Base-by-base conservation (phyloP, 2,329 filamentous ascomycete species). In the Cyanodermella asteris region DNA sequence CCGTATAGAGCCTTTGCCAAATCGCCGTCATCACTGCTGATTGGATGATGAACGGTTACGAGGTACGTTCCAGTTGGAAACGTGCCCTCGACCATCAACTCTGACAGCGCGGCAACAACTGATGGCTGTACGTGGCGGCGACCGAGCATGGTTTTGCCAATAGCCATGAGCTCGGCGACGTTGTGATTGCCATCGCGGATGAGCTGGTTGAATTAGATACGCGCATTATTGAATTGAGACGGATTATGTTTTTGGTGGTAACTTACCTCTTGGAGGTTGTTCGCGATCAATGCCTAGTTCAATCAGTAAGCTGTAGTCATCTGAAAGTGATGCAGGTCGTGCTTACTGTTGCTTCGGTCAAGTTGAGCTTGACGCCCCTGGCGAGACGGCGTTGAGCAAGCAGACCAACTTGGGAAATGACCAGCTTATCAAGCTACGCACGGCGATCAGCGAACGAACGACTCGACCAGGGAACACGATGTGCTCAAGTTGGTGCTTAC, bases 101-200 rank as follows among this genome's bases (percentile, higher is more conserved):
- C 75, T 30, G 66, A 61, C 21, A 94, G 64, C 3, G 77, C 81
- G 20, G 64, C 60, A 30, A 72, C 65, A 13, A 93, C 84, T 7
- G 73, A 70, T 13, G 84, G 81, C 21, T 80, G 59, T 31, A 94
- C 84, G 49, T 94, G 84, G 17, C 84, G 75, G 7, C 84, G 75
- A 34, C 84, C 84, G 3, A 94, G 74, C 72, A 94, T 82, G 27
- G 76, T 84, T 39, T 77, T 70, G 38, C 84, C 84, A 34, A 91
- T 65, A 32, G 68, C 58, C 82, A 94, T 94, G 44, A 94, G 76
- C 47, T 91, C 81, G 19, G 82, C 73, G 27, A 94, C 84, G 9
- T 65, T 75, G 53, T 93, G 78, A 37, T 74, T 70, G 44, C 84
- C 84, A 84, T 94, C 84, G 47, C 84, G 82, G 47, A 94, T 90